Evolutionary conservation across 73 alveolate species (phyloP), one percentile per base, ranked within the genome.

Genomic region (Paramecium pentaurelia): DNA sequence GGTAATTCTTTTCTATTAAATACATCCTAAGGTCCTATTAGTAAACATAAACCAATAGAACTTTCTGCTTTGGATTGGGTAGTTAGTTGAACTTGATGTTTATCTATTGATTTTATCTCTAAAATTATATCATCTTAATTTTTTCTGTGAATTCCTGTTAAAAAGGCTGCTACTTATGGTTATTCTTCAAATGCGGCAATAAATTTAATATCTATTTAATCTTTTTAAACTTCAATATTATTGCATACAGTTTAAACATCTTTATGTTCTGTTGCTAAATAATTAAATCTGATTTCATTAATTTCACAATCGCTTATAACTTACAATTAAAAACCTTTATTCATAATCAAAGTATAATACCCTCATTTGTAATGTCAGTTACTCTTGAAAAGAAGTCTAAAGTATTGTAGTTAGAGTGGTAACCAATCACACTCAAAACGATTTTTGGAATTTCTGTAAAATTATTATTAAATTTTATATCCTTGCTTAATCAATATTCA

Each of bases 311-410:
- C 84, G 7, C 84, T 64, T 30, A 64, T 64, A 64, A 64, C 84
- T 34, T 64, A 28, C 84, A 64, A 28, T 64, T 64, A 64, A 27
- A 64, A 64, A 25, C 84, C 84, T 64, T 28, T 64, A 28, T 64
- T 32, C 22, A 64, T 64, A 32, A 28, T 34, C 3, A 2, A 27
- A 32, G 42, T 64, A 32, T 32, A 64, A 12, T 64, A 64, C 84
- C 84, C 4, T 28, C 42, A 8, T 22, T 34, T 32, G 45, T 64
- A 11, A 64, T 42, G 16, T 64, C 84, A 12, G 84, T 64, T 64
- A 64, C 84, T 64, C 84, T 64, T 64, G 84, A 64, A 64, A 64
- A 64, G 84, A 64, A 64, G 27, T 64, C 84, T 64, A 64, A 64
- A 6, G 51, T 64, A 34, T 64, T 64, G 1, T 32, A 64, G 28